These are phyloP conservation scores for Leishmania mexicana DNA, from an alignment of 208 protist species.

Conservation along the genomic window DNA sequence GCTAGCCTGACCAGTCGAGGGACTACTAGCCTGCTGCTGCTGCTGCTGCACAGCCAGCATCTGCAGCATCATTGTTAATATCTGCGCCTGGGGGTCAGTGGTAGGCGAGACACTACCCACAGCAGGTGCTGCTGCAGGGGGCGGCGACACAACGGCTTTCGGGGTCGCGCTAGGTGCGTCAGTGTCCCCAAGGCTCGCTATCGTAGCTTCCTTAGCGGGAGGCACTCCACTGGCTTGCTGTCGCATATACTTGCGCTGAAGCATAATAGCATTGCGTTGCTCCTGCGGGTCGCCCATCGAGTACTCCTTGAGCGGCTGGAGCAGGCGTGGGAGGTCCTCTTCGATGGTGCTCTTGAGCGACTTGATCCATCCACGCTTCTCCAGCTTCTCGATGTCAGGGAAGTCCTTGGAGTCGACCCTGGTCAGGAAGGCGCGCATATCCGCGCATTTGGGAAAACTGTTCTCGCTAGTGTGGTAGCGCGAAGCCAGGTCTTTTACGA, in stretches of 20 bases:
- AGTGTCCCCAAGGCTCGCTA: background rate
- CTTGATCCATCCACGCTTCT: slow-evolving; percentile 57
- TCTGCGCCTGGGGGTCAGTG: slow-evolving; percentile 32
- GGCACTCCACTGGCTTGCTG: background rate
- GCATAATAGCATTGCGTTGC: slow-evolving; percentile 24
- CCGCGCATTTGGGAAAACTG: slow-evolving; percentile 51
- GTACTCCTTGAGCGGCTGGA: slow-evolving; percentile 72
- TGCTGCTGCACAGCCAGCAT: slow-evolving; percentile 31
- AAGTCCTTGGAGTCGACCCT: slow-evolving; percentile 44
- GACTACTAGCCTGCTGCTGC: slow-evolving; percentile 8
- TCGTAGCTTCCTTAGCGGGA: background rate
- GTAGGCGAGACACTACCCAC: background rate
- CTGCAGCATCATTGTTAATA: slow-evolving; percentile 9
- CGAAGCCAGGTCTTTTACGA: slow-evolving; percentile 50
- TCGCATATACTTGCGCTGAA: slow-evolving; percentile 22
- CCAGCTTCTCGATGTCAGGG: slow-evolving; percentile 58
- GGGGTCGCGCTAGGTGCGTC: background rate
- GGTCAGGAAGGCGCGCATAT: slow-evolving; percentile 44
- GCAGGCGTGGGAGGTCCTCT: slow-evolving; percentile 62
- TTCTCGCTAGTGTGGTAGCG: slow-evolving; percentile 55
- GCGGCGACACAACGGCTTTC: background rate
- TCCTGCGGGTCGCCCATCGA: slow-evolving; percentile 54
- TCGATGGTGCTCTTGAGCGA: slow-evolving; percentile 62
- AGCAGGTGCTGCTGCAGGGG: background rate
- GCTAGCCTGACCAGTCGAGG: background rate